Base-by-base conservation (phyloP, 2,329 filamentous ascomycete genomes). In the Neofusicoccum sp. region DNA sequence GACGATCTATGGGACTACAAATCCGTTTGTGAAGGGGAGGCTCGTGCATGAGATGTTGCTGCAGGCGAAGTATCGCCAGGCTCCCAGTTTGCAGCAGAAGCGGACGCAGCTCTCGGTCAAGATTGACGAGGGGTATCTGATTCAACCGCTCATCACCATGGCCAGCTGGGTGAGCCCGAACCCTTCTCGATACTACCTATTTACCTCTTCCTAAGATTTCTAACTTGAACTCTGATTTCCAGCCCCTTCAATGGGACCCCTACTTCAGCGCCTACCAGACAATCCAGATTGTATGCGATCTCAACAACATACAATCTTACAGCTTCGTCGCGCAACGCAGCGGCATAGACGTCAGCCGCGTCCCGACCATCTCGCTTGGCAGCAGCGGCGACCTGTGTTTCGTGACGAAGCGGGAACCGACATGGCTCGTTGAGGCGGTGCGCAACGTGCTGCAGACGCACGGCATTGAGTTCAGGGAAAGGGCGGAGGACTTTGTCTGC, bases 361-460 rank as follows among this genome's bases (percentile, higher is more conserved):
- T 70, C 20, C 64, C 64, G 3, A 65, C 62, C 9, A 63, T 63
- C 5, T 62, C 64, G 7, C 56, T 72, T 3, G 64, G 66, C 7
- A 62, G 66, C 14, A 67, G 66, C 2, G 71, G 69, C 44, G 62
- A 65, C n/a, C 63, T 72, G 9, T 63, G 68, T 31, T 71, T 65
- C 61, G 58, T 67, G 7, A 71, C 68, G 4, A 70, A 69, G 58
- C 61, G 66, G 53, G 62, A 65, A 36, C 62, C 63, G 16, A 41
- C 28, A 28, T 73, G 71, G 70, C 62, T 73, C 11, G 65, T 71
- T 20, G 62, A 68, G 45, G 64, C 65, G 0, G 63, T 72, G 16
- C 63, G 67, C 57, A 54, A 59, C 44, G 65, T 63, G 3, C 63
- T 73, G 11, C 51, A 63, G n/a, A 65, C 67, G 2, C 57, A 69